These are phyloP conservation scores for Dillenia turbinata DNA, from an alignment of 164 flowering plant species.

Conservation along the genomic window DNA sequence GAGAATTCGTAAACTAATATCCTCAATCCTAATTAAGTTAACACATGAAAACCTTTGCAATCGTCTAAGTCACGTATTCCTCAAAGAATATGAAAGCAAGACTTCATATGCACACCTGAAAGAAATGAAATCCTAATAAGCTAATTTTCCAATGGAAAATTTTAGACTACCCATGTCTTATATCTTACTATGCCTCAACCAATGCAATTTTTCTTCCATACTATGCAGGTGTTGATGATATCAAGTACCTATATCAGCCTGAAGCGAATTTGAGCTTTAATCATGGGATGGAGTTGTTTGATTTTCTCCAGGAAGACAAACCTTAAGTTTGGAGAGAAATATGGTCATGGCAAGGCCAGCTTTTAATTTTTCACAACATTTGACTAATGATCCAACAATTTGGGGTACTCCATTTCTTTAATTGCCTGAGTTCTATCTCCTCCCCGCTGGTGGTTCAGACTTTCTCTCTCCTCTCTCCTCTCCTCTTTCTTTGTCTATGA, in stretches of 20 bases:
- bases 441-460: background rate
- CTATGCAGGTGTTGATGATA: constrained; percentile 39
- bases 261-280: constrained; percentile 37
- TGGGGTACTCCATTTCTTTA: constrained; percentile 71
- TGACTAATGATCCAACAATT: constrained; percentile 32
- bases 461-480: background rate
- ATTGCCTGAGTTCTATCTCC: constrained; percentile 37
- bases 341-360: constrained; percentile 59
- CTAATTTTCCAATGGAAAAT: too few species aligned
- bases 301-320: constrained; percentile 19
- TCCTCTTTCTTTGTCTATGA: background rate
- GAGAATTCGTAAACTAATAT: too few species aligned
- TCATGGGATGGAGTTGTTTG: constrained; percentile 47
- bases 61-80: too few species aligned
- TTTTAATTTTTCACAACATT: constrained; percentile 62
- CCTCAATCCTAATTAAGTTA: too few species aligned
- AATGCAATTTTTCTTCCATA: constrained; percentile 46
- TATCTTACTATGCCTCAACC: constrained; percentile 32
- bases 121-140: too few species aligned
- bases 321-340: constrained; percentile 55
- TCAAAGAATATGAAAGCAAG: too few species aligned
- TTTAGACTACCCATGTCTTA: constrained; percentile 32
- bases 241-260: constrained; percentile 52
- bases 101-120: too few species aligned
- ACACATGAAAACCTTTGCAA: too few species aligned